Conservation (phyloP, 2,329 filamentous ascomycete species). For the Ophiosphaerella narmari region DNA sequence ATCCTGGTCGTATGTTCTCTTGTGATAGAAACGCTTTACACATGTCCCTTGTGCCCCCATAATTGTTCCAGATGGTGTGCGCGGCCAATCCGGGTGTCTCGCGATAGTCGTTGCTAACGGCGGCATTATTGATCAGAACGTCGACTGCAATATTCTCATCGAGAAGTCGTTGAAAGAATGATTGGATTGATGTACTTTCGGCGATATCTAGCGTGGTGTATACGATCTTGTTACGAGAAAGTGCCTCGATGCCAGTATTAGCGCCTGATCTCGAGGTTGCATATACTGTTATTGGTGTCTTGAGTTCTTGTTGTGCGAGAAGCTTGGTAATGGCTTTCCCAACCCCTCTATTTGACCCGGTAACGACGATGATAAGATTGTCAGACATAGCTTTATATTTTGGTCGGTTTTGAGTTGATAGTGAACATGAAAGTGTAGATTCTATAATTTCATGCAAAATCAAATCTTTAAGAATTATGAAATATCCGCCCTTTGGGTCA, state of each 20-base stretch:
- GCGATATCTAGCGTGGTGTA: slow-evolving; percentile 22
- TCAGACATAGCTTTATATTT: slow-evolving; percentile 10
- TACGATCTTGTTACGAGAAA: slow-evolving; percentile 11
- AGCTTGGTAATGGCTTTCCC: slow-evolving; percentile 28
- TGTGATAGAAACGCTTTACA: slow-evolving; percentile 15
- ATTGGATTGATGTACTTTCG: slow-evolving; percentile 14
- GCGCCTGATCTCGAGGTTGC: slow-evolving; percentile 25
- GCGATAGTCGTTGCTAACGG: slow-evolving; percentile 19
- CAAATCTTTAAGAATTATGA: no score
- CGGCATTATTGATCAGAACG: slow-evolving; percentile 30
- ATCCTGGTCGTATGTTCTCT: slow-evolving; percentile 5
- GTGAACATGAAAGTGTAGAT: no score
- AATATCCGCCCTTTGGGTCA: no score
- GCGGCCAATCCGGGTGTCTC: slow-evolving; percentile 12
- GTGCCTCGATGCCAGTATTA: slow-evolving; percentile 8
- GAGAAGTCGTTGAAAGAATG: slow-evolving; percentile 11
- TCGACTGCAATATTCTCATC: slow-evolving; percentile 12
- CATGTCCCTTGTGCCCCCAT: slow-evolving; percentile 22
- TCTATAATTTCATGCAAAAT: no score
- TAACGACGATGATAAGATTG: slow-evolving; percentile 24
- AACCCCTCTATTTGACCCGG: slow-evolving; percentile 26
- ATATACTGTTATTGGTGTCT: slow-evolving; percentile 18
- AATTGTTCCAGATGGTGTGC: slow-evolving; percentile 19
- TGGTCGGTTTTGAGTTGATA: no score
- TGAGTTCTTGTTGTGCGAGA: slow-evolving; percentile 18